Percentiles rank a stretch among this genome's conserved stretches.
These are phyloP conservation scores for maize (Zea mays) DNA, from an alignment of 176 grass and related monocot genomes.

Conservation along the genomic window DNA sequence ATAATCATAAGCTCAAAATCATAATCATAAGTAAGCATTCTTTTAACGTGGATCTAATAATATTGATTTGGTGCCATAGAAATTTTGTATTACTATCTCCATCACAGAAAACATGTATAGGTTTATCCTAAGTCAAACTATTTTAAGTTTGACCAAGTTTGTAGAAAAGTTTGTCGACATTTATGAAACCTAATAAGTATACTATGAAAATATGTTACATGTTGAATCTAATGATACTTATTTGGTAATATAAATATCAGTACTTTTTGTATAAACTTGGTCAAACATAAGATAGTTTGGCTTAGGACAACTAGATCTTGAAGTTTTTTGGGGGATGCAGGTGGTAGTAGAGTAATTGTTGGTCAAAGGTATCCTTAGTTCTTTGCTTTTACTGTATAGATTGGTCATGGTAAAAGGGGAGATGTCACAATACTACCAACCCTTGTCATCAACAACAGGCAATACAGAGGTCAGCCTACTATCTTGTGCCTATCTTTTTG, in stretches of 20 bases:
- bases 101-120: too few species aligned
- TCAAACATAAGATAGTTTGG: not conserved
- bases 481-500: constrained; percentile 22
- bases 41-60: too few species aligned
- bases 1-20: too few species aligned
- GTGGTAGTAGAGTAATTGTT: not conserved
- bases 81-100: too few species aligned
- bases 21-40: too few species aligned
- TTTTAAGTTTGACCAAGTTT: not conserved
- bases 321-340: not conserved
- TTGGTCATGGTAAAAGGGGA: constrained; percentile 70
- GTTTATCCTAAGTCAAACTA: not conserved
- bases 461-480: constrained; percentile 69
- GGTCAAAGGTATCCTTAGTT: constrained; percentile 30
- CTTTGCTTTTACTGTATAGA: constrained; percentile 43
- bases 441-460: constrained; percentile 84
- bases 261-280: not conserved
- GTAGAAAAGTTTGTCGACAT: not conserved
- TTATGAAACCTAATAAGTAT: not conserved
- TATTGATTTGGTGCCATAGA: too few species aligned
- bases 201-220: not conserved
- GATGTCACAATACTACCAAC: constrained; percentile 94
- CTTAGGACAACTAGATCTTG: not conserved
- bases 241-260: not conserved
- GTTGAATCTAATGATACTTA: not conserved